Evolutionary conservation across 2,329 filamentous ascomycete species (phyloP).

Genomic region (Fusarium ramigenum): DNA sequence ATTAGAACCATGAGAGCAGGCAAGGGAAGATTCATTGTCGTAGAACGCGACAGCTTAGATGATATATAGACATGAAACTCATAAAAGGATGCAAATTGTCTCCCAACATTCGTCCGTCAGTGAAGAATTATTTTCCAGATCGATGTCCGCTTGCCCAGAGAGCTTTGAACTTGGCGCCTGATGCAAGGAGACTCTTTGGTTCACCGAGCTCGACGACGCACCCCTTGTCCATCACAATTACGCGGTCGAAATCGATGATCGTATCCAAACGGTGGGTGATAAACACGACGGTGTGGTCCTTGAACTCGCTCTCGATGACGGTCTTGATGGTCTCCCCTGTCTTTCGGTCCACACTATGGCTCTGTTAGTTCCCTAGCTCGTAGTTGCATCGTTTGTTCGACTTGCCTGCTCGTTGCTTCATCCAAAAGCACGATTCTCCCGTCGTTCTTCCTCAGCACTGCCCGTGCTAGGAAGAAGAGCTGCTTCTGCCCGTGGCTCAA

Average conservation of each 20-base stretch:
- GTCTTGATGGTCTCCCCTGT: slow-evolving; percentile 47
- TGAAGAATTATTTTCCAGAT: neutral
- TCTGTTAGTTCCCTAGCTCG: neutral
- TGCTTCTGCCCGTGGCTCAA: slow-evolving; percentile 60
- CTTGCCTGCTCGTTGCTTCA: slow-evolving; percentile 51
- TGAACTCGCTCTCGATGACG: slow-evolving; percentile 46
- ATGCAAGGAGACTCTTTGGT: slow-evolving; percentile 35
- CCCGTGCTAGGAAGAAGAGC: slow-evolving; percentile 60
- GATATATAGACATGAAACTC: slow-evolving; percentile 15
- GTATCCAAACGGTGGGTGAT: slow-evolving; percentile 55
- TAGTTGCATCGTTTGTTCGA: neutral
- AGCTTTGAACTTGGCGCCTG: slow-evolving; percentile 33
- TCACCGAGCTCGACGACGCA: slow-evolving; percentile 41
- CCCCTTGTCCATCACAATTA: slow-evolving; percentile 44
- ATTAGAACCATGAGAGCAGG: slow-evolving; percentile 58
- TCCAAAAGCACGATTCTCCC: slow-evolving; percentile 56
- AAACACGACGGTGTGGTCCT: slow-evolving; percentile 61
- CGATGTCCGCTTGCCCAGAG: slow-evolving; percentile 44
- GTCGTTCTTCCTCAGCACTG: slow-evolving; percentile 52
- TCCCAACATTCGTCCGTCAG: neutral
- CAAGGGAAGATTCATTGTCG: slow-evolving; percentile 58
- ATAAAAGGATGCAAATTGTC: neutral
- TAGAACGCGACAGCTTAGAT: slow-evolving; percentile 53
- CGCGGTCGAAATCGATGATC: slow-evolving; percentile 49
- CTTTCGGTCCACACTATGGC: slow-evolving; percentile 45